Evolutionary conservation across 2,329 filamentous ascomycete species (phyloP).

Genomic region (Colletotrichum tropicicola): DNA sequence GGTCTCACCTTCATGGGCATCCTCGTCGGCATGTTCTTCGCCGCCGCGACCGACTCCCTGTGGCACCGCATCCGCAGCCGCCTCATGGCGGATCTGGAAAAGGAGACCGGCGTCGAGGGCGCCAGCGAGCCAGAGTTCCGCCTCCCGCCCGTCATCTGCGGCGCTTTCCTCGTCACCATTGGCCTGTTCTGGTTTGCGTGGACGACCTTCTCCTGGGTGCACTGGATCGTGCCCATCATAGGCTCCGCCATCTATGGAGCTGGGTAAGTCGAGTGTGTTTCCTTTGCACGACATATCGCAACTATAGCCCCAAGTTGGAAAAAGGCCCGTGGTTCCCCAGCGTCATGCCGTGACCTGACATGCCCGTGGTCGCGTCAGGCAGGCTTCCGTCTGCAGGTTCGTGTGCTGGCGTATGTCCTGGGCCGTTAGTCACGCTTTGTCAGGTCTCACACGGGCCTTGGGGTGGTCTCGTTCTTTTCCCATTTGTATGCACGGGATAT

Average conservation of each 20-base stretch:
- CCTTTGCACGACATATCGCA: conserved; percentile 26
- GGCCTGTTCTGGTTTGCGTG: conserved; percentile 91
- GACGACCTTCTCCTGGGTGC: conserved; percentile 78
- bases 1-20: conserved; percentile 83
- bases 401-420: conserved; percentile 4
- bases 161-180: conserved; percentile 80
- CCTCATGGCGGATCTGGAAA: conserved; percentile 63
- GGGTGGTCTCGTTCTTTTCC: conserved; percentile 37
- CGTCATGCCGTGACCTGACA: conserved; percentile 17
- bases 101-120: conserved; percentile 59
- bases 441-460: conserved; percentile 29
- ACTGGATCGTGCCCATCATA: conserved; percentile 81
- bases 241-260: conserved; percentile 76
- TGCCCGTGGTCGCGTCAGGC: conserved; percentile 15
- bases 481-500: conserved; percentile 35
- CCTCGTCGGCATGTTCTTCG: conserved; percentile 72
- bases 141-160: conserved; percentile 77
- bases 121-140: conserved; percentile 87
- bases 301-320: conserved; percentile 23
- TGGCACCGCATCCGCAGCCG: conserved; percentile 69
- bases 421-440: conserved; percentile 43
- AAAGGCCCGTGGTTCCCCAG: conserved; percentile 22
- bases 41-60: conserved; percentile 69
- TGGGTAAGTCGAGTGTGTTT: conserved; percentile 61
- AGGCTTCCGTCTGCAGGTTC: conserved; percentile 16